Base-by-base conservation (phyloP, 257 asterid species). In the Solanum phureja region DNA sequence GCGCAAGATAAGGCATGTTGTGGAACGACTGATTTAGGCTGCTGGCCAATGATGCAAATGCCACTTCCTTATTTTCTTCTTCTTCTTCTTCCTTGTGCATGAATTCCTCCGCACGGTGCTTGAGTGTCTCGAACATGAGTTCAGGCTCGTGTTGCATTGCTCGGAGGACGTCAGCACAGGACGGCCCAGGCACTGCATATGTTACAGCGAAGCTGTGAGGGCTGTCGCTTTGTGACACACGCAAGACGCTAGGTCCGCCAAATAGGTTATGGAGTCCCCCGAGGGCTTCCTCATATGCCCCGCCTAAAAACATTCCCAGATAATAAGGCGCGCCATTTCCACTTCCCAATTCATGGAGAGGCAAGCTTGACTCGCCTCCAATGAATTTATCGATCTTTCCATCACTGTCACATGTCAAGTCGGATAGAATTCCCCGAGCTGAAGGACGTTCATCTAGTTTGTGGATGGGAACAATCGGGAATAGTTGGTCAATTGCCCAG, bases 261-360 rank as follows among this genome's bases (percentile, higher is more conserved):
- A 97, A 97, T 24, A 97, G 92, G 91, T 97, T 97, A 91, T 97
- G 99, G 71, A 92, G 84, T 7, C 98, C 98, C 1, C 99, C 99
- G 2, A 97, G 94, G 3, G 99, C 98, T 91, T 97, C 99, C 92
- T 96, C 94, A 37, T 97, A 97, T 72, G 99, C 99, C 88, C 99
- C 99, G 6, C 99, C 99, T 79, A 95, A 90, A 85, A 97, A 96
- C 98, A 96, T 97, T 37, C 99, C 99, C 31, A 96, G 86, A 88
- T 93, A 97, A 88, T 97, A 95, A 0, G 91, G 42, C 7, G 91
- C 92, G 1, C 93, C 93, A 27, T 83, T 84, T 23, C 93, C 64
- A 19, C 2, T 92, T 18, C 87, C 92, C 87, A 97, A 62, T n/a
- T 91, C 95, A 85, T 96, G 99, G 69, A 97, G 93, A 4, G 94